Evolutionary conservation across 2,329 filamentous ascomycete species (phyloP).

Genomic region (Neofusicoccum umdonicola): DNA sequence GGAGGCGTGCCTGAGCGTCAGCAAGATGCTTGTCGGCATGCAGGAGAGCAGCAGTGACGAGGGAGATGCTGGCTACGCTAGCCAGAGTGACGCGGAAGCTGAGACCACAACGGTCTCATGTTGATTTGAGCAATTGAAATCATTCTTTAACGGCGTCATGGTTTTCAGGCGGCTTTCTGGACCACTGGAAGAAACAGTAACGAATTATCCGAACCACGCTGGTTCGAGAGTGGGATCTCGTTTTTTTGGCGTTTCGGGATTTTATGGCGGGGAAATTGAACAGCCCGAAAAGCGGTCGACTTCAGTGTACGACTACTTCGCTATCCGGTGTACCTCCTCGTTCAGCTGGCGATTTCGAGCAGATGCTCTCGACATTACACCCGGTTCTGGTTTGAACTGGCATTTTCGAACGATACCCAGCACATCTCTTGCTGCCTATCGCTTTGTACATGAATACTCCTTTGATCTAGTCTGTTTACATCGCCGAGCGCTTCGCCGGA

Average conservation of each 20-base stretch:
- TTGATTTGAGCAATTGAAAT: conserved; percentile 3
- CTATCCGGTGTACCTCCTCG: neutral
- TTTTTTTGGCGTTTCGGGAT: neutral
- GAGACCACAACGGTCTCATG: neutral
- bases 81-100: conserved; percentile 19
- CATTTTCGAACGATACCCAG: conserved; percentile 5
- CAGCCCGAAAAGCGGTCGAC: conserved; percentile 7
- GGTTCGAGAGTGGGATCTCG: neutral
- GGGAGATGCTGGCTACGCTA: conserved; percentile 31
- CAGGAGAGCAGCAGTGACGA: conserved; percentile 23
- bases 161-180: neutral
- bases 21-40: conserved; percentile 44
- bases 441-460: conserved; percentile 2
- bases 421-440: neutral
- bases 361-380: neutral
- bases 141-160: conserved; percentile 1
- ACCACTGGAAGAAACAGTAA: neutral
- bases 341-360: conserved; percentile 6
- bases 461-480: neutral
- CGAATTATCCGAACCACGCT: neutral
- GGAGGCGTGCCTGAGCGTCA: conserved; percentile 41
- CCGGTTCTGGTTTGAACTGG: neutral
- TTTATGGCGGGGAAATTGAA: neutral
- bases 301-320: neutral
- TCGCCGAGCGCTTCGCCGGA: neutral